Percentiles rank a stretch among this genome's conserved stretches.
Evolutionary conservation across 108 stramenopile genomes (phyloP).

Genomic region (Discostella stelligeroides): DNA sequence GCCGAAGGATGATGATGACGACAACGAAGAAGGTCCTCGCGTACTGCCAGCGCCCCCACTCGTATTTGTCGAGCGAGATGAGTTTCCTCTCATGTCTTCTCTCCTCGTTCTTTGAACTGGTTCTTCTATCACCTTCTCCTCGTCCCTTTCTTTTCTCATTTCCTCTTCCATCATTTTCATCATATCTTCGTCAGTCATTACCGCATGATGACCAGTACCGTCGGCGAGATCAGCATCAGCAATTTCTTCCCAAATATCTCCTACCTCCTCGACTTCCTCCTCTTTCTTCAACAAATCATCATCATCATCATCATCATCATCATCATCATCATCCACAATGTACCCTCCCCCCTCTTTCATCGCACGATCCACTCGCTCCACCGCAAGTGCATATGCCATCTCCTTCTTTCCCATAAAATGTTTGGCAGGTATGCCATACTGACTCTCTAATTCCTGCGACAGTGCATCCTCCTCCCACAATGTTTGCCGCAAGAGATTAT

Average conservation of each 20-base stretch:
- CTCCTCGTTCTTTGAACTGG: constrained; percentile 28
- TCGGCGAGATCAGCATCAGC: constrained; percentile 7
- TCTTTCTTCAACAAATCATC: constrained; percentile 13
- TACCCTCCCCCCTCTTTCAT: constrained; percentile 27
- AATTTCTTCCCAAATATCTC: too few species aligned
- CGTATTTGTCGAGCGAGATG: neutral
- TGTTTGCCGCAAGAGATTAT: constrained; percentile 18
- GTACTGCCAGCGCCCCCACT: constrained; percentile 8
- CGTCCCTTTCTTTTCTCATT: too few species aligned
- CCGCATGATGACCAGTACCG: constrained; percentile 2
- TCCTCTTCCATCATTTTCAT: constrained; percentile 52
- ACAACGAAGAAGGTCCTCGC: too few species aligned
- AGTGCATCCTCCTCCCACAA: constrained; percentile 26
- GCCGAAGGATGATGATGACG: neutral
- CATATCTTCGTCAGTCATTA: constrained; percentile 48
- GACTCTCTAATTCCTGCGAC: constrained; percentile 40
- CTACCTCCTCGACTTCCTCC: too few species aligned
- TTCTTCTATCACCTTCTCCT: too few species aligned
- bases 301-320: constrained; percentile 9
- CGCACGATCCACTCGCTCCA: constrained; percentile 38
- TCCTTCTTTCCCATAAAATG: constrained; percentile 52
- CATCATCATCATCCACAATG: constrained; percentile 15
- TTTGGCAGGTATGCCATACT: constrained; percentile 46
- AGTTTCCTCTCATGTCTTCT: constrained; percentile 2
- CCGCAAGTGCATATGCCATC: constrained; percentile 49